A percentile compares a stretch with the other conserved stretches of the same genome.
Evolutionary conservation across 176 grass and related monocot species (phyloP).

Genomic region (Cocos nucifera): DNA sequence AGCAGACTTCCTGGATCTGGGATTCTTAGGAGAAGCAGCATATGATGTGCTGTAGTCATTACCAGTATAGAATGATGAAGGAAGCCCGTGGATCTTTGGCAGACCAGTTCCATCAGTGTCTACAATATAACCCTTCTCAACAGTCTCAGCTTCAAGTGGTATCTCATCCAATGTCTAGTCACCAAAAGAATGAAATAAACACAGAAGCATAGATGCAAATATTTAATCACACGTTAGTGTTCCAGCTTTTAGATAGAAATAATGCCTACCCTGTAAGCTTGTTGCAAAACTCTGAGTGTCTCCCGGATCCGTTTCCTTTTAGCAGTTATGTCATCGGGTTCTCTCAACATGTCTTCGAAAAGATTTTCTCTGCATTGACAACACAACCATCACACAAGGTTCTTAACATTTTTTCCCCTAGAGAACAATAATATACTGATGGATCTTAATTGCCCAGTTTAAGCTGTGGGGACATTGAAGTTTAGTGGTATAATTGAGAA

Average conservation of each 20-base stretch:
- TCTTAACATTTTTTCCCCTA: background rate
- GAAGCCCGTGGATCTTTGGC: constrained; percentile 46
- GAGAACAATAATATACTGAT: background rate
- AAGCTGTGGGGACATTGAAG: too few relatives aligned
- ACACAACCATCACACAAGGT: background rate
- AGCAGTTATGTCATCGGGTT: constrained; percentile 77
- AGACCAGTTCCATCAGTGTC: constrained; percentile 52
- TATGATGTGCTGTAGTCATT: constrained; percentile 34
- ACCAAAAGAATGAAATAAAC: constrained; percentile 3
- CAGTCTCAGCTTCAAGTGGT: constrained; percentile 77
- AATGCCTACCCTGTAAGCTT: constrained; percentile 71
- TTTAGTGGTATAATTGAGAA: too few relatives aligned
- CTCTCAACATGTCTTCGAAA: constrained; percentile 79
- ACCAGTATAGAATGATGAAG: constrained; percentile 37
- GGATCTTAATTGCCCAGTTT: background rate
- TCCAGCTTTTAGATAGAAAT: too few relatives aligned
- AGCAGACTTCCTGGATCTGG: constrained; percentile 38
- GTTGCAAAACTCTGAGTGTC: constrained; percentile 74
- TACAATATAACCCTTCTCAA: constrained; percentile 79
- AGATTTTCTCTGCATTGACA: constrained; percentile 49
- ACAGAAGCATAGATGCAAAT: too few relatives aligned
- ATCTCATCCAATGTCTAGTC: constrained; percentile 87
- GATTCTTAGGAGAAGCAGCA: constrained; percentile 40
- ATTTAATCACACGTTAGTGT: too few relatives aligned
- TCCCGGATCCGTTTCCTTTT: constrained; percentile 83